Evolutionary conservation across 305 asterid species (phyloP), one percentile per base, ranked within the genome.

Genomic region (Solanum chacoense): DNA sequence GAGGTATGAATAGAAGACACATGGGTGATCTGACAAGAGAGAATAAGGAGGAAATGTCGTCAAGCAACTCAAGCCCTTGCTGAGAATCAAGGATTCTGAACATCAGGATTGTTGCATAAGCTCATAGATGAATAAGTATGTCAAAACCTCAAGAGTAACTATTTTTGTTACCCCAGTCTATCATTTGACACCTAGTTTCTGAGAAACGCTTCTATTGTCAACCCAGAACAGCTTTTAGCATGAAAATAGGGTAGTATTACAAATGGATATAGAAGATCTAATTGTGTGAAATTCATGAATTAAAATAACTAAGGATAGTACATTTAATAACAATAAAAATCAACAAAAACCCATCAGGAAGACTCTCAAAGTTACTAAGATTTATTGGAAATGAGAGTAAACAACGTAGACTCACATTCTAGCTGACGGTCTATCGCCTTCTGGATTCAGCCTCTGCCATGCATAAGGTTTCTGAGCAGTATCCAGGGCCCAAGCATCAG

Each of bases 401-500:
- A 86, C 85, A 87, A 85, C 13, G 85, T 12, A 76, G 63, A 93
- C 99, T 95, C 90, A 98, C 99, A 98, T 94, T 94, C 99, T 94
- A 86, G 98, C 99, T 90, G 97, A 93, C 89, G 99, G 99, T 90
- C 93, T 94, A 90, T 96, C 98, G 12, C 99, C 99, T 93, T 95
- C 98, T 6, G 99, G 98, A 92, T 93, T 95, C 90, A 98, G 98
- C 92, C 95, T 95, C 94, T 93, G 96, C 99, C 99, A 96, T 73
- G 76, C 97, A 91, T 98, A 98, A 3, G 99, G 99, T 91, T 98
- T 98, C 90, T 96, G 99, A 88, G 99, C 98, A 88, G 99, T 98
- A 89, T 98, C 99, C 93, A 98, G 94, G 85, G 92, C 97, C 99
- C 99, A 98, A 88, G 98, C 98, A 95, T 98, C 99, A 71, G 99